Percentiles rank a stretch among this genome's conserved stretches.
Conservation (phyloP, 345 rosid genomes). For the Hibiscus syriacus region DNA sequence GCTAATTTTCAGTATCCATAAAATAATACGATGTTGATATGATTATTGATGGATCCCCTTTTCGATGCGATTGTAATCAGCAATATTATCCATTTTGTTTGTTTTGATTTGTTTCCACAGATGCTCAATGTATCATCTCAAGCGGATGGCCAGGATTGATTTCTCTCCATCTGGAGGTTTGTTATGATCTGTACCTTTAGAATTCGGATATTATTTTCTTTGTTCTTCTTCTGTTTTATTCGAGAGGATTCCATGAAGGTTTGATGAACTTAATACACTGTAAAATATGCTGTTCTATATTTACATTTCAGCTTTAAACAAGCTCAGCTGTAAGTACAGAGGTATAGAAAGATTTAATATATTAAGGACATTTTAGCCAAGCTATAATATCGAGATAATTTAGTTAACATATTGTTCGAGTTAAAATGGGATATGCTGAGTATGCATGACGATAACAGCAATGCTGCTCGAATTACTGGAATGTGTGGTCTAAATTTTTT, state of each 20-base stretch:
- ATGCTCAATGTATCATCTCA: conserved; percentile 52
- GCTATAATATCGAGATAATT: not conserved
- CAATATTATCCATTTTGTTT: not conserved
- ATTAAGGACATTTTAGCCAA: not conserved
- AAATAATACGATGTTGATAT: not conserved
- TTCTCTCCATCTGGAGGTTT: conserved; percentile 66
- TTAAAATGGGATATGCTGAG: not conserved
- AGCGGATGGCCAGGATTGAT: conserved; percentile 72
- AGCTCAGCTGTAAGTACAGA: not conserved
- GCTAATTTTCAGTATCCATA: not conserved
- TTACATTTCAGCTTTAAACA: not conserved
- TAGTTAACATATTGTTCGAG: not conserved
- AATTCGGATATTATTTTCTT: not conserved
- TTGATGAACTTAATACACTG: not conserved
- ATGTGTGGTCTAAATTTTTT: not conserved
- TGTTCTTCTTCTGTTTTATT: not conserved
- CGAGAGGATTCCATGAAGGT: not conserved
- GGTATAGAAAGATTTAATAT: not conserved
- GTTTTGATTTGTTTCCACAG: conserved; percentile 30
- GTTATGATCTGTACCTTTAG: conserved; percentile 7
- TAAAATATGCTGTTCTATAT: not conserved
- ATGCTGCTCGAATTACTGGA: not conserved
- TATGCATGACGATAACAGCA: not conserved
- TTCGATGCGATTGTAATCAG: not conserved
- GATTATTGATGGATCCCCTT: not conserved